Percentiles rank a stretch among this genome's conserved stretches.
Evolutionary conservation across 1,284 basidiomycete genomes (phyloP).

Genomic region (Ustilago vetiveriae): DNA sequence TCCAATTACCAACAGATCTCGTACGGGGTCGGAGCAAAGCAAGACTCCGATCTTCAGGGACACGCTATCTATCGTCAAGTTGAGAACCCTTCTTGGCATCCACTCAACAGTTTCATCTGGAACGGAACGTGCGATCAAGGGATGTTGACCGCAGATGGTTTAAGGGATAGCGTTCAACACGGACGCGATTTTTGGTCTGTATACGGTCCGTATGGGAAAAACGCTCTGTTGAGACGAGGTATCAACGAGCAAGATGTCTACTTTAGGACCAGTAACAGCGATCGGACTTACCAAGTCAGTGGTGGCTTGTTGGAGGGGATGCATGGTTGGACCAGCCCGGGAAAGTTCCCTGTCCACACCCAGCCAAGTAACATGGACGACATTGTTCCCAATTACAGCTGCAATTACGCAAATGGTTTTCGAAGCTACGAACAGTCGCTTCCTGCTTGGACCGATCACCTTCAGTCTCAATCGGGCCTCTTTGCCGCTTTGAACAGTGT

Average conservation of each 20-base stretch:
- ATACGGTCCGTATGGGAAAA: conserved; percentile 68
- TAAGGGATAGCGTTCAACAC: conserved; percentile 71
- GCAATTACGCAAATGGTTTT: conserved; percentile 70
- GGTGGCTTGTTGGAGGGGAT: conserved; percentile 72
- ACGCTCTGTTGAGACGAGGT: conserved; percentile 70
- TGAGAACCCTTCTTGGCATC: conserved; percentile 69
- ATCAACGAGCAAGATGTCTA: conserved; percentile 68
- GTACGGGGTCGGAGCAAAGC: conserved; percentile 27
- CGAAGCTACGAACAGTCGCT: conserved; percentile 65
- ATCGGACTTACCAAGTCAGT: conserved; percentile 71
- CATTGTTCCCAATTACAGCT: conserved; percentile 71
- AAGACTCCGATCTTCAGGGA: conserved; percentile 10
- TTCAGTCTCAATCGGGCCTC: conserved; percentile 69
- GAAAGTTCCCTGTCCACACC: conserved; percentile 55
- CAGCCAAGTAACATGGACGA: conserved; percentile 69
- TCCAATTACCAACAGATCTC: conserved; percentile 38
- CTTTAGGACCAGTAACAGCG: conserved; percentile 70
- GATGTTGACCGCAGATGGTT: conserved; percentile 71
- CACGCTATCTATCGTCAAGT: conserved; percentile 69
- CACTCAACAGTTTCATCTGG: conserved; percentile 72
- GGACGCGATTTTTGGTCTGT: conserved; percentile 73
- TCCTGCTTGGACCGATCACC: conserved; percentile 71
- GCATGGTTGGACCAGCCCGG: conserved; percentile 61
- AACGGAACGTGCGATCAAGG: conserved; percentile 72
- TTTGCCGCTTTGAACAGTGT: conserved; percentile 69